These are phyloP conservation scores for Apiotrichum gracile DNA, from an alignment of 1,284 basidiomycete species.

Conservation along the genomic window DNA sequence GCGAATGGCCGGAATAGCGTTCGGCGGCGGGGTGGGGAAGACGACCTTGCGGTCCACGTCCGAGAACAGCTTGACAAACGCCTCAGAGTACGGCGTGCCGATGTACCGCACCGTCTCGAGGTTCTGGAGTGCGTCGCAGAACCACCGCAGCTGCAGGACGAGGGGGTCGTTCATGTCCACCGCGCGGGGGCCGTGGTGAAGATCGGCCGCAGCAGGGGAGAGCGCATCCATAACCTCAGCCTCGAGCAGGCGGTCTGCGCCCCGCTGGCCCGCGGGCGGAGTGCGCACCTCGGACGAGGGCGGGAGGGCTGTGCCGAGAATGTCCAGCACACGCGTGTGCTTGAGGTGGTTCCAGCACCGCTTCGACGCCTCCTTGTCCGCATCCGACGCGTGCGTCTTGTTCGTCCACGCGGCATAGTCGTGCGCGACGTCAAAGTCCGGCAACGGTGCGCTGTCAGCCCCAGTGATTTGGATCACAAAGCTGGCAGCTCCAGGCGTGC, in stretches of 20 bases:
- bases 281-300: neutral
- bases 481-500: neutral
- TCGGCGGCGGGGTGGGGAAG: neutral
- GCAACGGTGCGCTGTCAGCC: neutral
- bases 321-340: constrained; percentile 1
- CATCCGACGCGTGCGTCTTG: neutral
- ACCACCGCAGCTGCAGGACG: neutral
- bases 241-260: neutral
- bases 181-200: neutral
- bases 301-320: neutral
- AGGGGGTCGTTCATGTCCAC: neutral
- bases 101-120: neutral
- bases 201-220: neutral
- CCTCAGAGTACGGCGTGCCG: neutral
- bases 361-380: neutral
- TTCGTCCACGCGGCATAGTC: neutral
- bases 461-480: neutral
- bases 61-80: neutral
- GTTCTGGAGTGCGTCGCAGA: neutral
- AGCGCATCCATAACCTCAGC: neutral
- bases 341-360: neutral
- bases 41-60: neutral
- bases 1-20: neutral
- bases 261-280: neutral
- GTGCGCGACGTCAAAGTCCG: neutral